These are phyloP conservation scores for Naegleria fowleri DNA, from an alignment of 208 protist genomes.

Conservation along the genomic window DNA sequence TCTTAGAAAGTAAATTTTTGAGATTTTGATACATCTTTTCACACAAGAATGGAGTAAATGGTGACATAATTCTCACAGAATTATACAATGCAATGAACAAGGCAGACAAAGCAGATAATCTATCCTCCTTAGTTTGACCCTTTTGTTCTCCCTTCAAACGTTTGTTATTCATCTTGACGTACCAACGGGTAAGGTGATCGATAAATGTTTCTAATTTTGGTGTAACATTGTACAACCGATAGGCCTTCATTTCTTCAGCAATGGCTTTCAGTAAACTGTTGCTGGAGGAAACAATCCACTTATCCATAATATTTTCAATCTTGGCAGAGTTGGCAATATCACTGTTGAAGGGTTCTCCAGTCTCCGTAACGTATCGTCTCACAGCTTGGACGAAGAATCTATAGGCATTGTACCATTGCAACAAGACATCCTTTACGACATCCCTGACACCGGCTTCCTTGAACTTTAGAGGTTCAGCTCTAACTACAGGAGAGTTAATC, in stretches of 20 bases:
- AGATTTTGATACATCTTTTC: slow-evolving; percentile 97
- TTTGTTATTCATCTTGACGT: slow-evolving; percentile 93
- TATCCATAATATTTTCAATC: slow-evolving; percentile 91
- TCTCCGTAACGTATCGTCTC: slow-evolving; percentile 57
- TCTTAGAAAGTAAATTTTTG: slow-evolving; percentile 67
- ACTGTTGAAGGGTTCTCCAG: slow-evolving; percentile 32
- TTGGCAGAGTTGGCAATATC: not conserved
- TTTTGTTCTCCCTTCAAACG: slow-evolving; percentile 78
- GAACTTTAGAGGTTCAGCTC: slow-evolving; percentile 92
- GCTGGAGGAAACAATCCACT: slow-evolving; percentile 93
- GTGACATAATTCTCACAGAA: slow-evolving; percentile 80
- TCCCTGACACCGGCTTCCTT: slow-evolving; percentile 80
- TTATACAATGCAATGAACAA: slow-evolving; percentile 86
- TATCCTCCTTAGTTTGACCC: slow-evolving; percentile 49
- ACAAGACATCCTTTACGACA: slow-evolving; percentile 94
- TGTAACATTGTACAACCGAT: slow-evolving; percentile 98
- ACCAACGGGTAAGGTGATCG: slow-evolving; percentile 98
- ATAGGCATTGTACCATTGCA: slow-evolving; percentile 96
- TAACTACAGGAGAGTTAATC: slow-evolving; percentile 98
- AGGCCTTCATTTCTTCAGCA: slow-evolving; percentile 88
- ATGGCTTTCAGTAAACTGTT: slow-evolving; percentile 88
- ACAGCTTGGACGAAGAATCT: slow-evolving; percentile 96
- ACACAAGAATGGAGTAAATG: slow-evolving; percentile 97
- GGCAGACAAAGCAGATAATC: slow-evolving; percentile 67
- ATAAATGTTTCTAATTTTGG: slow-evolving; percentile 93